Evolutionary conservation across 805 yeast species (phyloP), one percentile per base, ranked within the genome.

Genomic region (Myxozyma sirexii): DNA sequence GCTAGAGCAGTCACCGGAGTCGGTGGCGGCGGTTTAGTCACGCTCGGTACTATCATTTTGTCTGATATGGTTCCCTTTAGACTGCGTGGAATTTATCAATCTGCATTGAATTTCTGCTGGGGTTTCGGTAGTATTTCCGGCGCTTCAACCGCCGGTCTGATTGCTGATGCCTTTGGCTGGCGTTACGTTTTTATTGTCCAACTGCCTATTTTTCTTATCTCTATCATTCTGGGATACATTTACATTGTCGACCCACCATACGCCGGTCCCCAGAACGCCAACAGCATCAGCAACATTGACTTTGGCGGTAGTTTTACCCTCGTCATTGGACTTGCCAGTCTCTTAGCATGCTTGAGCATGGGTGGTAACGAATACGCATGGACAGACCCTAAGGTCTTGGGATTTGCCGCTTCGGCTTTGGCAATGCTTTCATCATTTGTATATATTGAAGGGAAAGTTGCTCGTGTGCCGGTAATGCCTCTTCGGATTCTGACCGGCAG

Each of bases 1-100:
- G 68, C 68, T 13, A 79, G 96, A 66, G 86, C 89, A 61, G 77
- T 90, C 53, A 85, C 96, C 24, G 97, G 97, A n/a, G 80, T 88
- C 58, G 97, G 97, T 15, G 96, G 96, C 15, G 94, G 96, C 6
- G 97, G 97, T 0, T 81, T 90, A 68, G 83, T 86, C 56, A 80
- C 93, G 0, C 76, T 90, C 67, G 82, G 90, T 21, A 86, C 96
- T 6, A 87, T 90, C 59, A 80, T 90, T 5, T 80, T 86, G 65
- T 84, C 90, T 23, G 97, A 90, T 72, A 76, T 89, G 54, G 85
- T 91, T 26, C 85, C 96, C 1, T 59, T 87, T 61, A 78, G 94
- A 57, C 82, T 86, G 39, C 79, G 97, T 59, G 97, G 96, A 0
- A 72, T 88, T 33, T 90, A 83, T 72, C 97, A 91, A 71, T 57